Evolutionary conservation across 768 basidiomycete species (phyloP), one percentile per base, ranked within the genome.

Genomic region (Boletus pseudo-olivaceus): DNA sequence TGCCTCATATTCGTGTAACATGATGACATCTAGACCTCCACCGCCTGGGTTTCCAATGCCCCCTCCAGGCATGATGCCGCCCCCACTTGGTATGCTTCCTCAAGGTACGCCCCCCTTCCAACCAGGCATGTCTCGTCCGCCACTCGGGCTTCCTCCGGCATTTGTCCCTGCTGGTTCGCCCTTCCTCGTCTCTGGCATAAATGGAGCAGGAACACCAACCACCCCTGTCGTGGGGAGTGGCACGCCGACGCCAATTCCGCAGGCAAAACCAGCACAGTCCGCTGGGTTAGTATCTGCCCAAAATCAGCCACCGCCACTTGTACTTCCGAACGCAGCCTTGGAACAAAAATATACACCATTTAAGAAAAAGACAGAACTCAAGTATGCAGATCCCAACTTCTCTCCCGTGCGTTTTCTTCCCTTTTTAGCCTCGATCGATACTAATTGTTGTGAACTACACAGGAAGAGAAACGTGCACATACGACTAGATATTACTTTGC

Each of bases 381-480:
- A 91, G 68, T 89, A 85, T 69, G 66, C 73, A 14, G 88, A 93
- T 62, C 73, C 90, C 0, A 90, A 92, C 64, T 91, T 89, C 67
- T 83, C 82, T 53, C 87, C 89, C 5, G 91, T 91, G 60, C 42
- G 84, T 77, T 38, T 23, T 39, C 12, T 11, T 49, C 23, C 38
- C 11, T 23, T 20, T 11, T 37, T 42, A 1, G 26, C 7, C 23
- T 54, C 14, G 27, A 15, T 27, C 50, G 43, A 30, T 9, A 29
- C 34, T 59, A 7, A 47, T 23, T 42, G 26, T 15, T 15, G 20
- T 20, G 19, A 41, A 52, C 41, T 34, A n/a, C 42, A 19, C 58
- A 94, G 91, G 89, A 91, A 57, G 92, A 94, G 69, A 81, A 81
- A 58, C 83, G 92, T 48, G 83, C 90, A 8, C 77, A 79, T 49